Base-by-base conservation (phyloP, 2,329 filamentous ascomycete species). In the Colletotrichum eleusines region DNA sequence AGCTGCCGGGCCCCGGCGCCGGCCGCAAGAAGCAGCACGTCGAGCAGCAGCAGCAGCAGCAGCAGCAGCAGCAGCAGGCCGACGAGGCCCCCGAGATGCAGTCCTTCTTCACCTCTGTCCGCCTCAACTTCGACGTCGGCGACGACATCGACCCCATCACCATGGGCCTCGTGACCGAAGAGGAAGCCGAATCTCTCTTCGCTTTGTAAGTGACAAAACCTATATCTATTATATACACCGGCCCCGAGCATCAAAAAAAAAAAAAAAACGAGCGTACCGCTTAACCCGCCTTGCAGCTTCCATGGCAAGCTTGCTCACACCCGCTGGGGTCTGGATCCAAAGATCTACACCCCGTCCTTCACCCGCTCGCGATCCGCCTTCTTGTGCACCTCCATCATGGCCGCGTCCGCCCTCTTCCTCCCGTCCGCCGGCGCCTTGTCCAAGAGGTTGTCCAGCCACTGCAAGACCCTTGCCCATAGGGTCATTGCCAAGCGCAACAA, bases 291-390 rank as follows among this genome's bases (percentile, higher is more conserved):
- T 40, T 42, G 18, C 33, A 92, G 90, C 75, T 94, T 93, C 74
- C 89, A 92, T 75, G 84, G 89, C 31, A 90, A 91, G 60, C 85
- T 94, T 6, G 89, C 91, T 1, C 91, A 94, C 77, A 94, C 91
- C 0, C 82, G 91, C 77, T 94, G 91, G 91, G 91, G 91, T 0
- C 86, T 93, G 11, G 91, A 93, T 74, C 90, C 90, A 1, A 78
- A 86, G 18, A 81, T 93, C 5, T 91, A 93, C 75, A 92, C 88
- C 0, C 83, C 89, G 23, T 80, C 84, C 0, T 94, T 92, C 74
- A 90, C 92, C 3, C 89, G 90, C 20, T 85, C 85, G 1, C 88
- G 90, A 58, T 94, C 91, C 0, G 87, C 90, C 1, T 93, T 93
- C 76, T 82, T 94, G 2, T 90, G 92, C 75, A 93, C 91, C 0